Evolutionary conservation across 306 rosid genomes (phyloP), one percentile per base, ranked within the genome.

Genomic region (Cicer yamashitae): DNA sequence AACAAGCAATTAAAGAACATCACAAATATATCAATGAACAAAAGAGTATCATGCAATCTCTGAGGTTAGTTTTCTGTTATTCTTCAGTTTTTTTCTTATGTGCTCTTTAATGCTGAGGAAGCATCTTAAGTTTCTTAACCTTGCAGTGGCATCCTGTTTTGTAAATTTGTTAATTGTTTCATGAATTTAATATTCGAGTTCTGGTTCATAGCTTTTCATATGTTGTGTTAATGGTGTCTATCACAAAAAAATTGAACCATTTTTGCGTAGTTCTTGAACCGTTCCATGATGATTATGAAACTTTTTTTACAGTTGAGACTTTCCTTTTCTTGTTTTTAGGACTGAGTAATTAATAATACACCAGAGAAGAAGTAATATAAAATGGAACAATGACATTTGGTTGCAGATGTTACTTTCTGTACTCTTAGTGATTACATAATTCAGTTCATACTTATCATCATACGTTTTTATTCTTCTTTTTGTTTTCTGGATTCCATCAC

Each of bases 11-110:
- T 44, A 88, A 84, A 82, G 97, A 96, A 51, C 88, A 88, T 67
- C 97, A 83, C 81, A 86, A 67, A 81, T 75, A 18, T 77, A 70
- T 89, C 73, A 82, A 63, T 53, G 99, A 92, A 71, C 99, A 96
- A 57, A 90, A 86, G 87, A 96, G 88, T 80, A 96, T 96, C 75
- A 84, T 96, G 96, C 97, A 89, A 87, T 92, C 99, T 44, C 87
- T 96, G 86, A 92, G 98, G 99, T 96, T 83, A 45, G 96, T 64
- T 82, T 73, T 43, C 14, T 46, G 71, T 64, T 9, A 54, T 43
- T 65, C 64, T 47, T 53, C 48, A 66, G 48, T 67, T 50, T 60
- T 50, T n/a, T 30, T 30, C 37, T 2, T 45, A 18, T 74, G 5
- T 51, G 10, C 18, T 41, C 47, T 40, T 52, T 44, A 12, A 38